Evolutionary conservation across 306 rosid genomes (phyloP).

Genomic region (Cicer chorassanicum): DNA sequence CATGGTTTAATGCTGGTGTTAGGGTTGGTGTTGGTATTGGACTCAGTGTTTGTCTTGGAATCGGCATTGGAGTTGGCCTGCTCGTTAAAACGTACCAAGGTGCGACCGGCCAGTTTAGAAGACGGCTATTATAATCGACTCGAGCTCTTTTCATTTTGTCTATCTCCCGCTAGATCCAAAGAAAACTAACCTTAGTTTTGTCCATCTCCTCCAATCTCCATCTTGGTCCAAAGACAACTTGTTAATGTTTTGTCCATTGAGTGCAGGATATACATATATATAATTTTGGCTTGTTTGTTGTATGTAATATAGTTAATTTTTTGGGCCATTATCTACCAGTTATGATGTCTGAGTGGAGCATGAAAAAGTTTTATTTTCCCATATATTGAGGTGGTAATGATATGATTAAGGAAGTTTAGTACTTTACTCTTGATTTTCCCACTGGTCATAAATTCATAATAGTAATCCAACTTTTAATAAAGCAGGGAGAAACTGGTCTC

Average conservation of each 20-base stretch:
- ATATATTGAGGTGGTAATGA: constrained; percentile 34
- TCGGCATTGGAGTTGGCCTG: constrained; percentile 83
- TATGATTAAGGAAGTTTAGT: constrained; percentile 14
- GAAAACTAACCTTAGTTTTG: constrained; percentile 36
- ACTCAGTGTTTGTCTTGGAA: constrained; percentile 79
- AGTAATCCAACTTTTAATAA: constrained; percentile 19
- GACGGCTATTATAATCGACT: constrained; percentile 50
- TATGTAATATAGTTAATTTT: constrained; percentile 44
- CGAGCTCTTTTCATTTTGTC: constrained; percentile 8
- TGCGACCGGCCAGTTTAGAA: constrained; percentile 65
- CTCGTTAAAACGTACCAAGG: constrained; percentile 82
- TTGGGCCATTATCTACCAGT: constrained; percentile 32
- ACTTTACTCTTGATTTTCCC: constrained; percentile 30
- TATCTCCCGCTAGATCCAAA: constrained; percentile 38
- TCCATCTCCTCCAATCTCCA: background rate
- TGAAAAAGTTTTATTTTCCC: constrained; percentile 41
- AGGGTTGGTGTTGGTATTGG: constrained; percentile 85
- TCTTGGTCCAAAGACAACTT: constrained; percentile 24
- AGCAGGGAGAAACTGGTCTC: background rate
- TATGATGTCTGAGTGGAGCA: constrained; percentile 40
- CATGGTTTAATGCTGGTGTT: constrained; percentile 87
- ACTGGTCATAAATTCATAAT: background rate
- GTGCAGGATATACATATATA: constrained; percentile 30
- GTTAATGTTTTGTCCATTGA: constrained; percentile 36
- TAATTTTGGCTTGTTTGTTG: constrained; percentile 37